Conservation (phyloP, 1,139 yeast genomes). For the Diutina scorzettiae region DNA sequence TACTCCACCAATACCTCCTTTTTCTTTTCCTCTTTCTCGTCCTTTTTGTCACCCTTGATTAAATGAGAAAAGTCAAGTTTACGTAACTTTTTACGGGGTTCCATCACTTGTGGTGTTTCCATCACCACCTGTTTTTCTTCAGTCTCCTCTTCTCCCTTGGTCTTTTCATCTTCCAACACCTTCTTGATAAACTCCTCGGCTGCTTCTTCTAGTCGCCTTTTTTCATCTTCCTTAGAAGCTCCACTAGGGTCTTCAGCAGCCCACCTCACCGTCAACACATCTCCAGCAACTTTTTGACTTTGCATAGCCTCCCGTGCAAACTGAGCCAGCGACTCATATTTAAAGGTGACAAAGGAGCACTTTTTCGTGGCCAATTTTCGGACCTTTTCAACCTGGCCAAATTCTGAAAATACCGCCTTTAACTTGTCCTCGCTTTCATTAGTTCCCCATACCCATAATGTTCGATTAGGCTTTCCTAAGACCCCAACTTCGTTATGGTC, state of each 20-base stretch:
- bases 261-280: conserved; percentile 69
- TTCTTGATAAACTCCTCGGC: conserved; percentile 24
- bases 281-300: conserved; percentile 53
- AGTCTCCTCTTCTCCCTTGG: not conserved
- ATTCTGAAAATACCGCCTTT: conserved; percentile 48
- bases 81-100: not conserved
- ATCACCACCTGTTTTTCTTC: not conserved
- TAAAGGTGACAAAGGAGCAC: conserved; percentile 71
- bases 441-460: conserved; percentile 64
- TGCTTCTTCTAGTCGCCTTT: conserved; percentile 24
- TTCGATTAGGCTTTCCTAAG: conserved; percentile 55
- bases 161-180: conserved; percentile 12
- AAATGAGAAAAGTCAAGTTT: conserved; percentile 3
- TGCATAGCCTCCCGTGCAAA: conserved; percentile 93
- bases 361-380: conserved; percentile 50
- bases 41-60: no score
- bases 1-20: not conserved
- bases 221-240: conserved; percentile 41
- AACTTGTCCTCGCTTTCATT: conserved; percentile 19
- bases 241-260: conserved; percentile 86
- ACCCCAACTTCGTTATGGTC: conserved; percentile 95
- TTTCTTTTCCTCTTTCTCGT: no score
- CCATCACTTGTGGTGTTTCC: not conserved
- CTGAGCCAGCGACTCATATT: conserved; percentile 65
- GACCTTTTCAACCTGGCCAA: conserved; percentile 68